Evolutionary conservation across 2,329 filamentous ascomycete species (phyloP).

Genomic region (Lasiodiplodia hormozganensis): DNA sequence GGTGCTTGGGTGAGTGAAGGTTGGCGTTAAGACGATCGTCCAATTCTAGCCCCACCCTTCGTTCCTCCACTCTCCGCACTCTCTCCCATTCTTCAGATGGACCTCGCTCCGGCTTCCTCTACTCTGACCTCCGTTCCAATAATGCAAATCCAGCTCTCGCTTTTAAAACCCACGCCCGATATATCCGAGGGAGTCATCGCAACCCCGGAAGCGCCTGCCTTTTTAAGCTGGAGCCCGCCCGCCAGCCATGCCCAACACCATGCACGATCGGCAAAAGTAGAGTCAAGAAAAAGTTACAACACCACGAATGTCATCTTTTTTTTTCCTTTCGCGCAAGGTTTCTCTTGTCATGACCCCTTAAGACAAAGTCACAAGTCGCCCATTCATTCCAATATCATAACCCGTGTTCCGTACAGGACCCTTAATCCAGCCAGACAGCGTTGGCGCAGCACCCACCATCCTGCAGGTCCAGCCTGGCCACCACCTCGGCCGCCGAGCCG

Average conservation of each 20-base stretch:
- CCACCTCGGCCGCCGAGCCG: constrained; percentile 23
- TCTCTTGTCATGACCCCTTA: too few relatives aligned
- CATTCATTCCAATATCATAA: too few relatives aligned
- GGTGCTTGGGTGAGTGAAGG: neutral
- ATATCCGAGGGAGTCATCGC: neutral
- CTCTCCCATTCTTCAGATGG: neutral
- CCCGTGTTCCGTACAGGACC: too few relatives aligned
- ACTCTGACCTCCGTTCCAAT: neutral
- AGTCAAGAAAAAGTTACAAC: too few relatives aligned
- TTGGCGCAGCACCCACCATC: constrained; percentile 28
- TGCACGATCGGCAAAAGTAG: too few relatives aligned
- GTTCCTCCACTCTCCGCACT: neutral
- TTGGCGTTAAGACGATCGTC: neutral
- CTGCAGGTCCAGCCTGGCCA: constrained; percentile 32
- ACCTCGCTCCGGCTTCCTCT: neutral
- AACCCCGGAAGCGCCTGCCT: neutral
- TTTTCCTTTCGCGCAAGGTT: too few relatives aligned
- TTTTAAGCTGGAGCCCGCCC: neutral
- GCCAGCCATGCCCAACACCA: neutral
- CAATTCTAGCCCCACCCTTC: constrained; percentile 7
- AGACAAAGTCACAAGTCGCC: too few relatives aligned
- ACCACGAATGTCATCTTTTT: too few relatives aligned
- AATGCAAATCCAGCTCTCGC: neutral
- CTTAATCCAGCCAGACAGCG: constrained; percentile 24
- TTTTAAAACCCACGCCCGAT: neutral